These are phyloP conservation scores for Przewalskia tangutica DNA, from an alignment of 257 asterid species.

Conservation along the genomic window DNA sequence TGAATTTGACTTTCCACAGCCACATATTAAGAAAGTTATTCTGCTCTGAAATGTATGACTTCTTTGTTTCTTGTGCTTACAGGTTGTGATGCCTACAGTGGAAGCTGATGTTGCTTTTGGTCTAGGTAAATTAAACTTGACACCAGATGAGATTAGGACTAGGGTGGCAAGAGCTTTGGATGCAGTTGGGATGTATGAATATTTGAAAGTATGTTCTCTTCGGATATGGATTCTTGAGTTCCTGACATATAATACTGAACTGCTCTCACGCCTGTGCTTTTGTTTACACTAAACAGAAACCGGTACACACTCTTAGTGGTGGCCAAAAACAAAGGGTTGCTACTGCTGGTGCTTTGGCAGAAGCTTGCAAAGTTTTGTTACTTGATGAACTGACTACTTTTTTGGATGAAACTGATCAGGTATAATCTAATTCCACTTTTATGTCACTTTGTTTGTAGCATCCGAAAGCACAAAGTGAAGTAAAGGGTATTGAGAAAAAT, in stretches of 20 bases:
- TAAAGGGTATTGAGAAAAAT: no score
- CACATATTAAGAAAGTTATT: background rate
- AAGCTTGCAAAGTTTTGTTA: slow-evolving; percentile 80
- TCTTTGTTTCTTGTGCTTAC: slow-evolving; percentile 10
- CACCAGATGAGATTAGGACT: slow-evolving; percentile 39
- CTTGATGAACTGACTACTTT: slow-evolving; percentile 94
- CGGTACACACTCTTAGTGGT: slow-evolving; percentile 95
- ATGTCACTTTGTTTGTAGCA: background rate
- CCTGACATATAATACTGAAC: background rate
- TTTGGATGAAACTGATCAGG: slow-evolving; percentile 96
- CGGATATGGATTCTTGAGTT: background rate
- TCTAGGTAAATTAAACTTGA: slow-evolving; percentile 59
- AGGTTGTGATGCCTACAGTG: slow-evolving; percentile 99
- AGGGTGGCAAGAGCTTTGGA: slow-evolving; percentile 80
- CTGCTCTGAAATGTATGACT: background rate
- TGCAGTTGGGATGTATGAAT: slow-evolving; percentile 81
- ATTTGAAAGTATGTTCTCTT: slow-evolving; percentile 55
- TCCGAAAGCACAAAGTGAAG: no score
- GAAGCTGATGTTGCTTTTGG: slow-evolving; percentile 98
- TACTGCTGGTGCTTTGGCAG: slow-evolving; percentile 95
- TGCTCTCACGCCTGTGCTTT: background rate
- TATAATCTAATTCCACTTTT: slow-evolving; percentile 9
- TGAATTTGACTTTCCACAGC: background rate
- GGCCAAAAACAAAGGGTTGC: slow-evolving; percentile 99
- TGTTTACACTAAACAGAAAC: slow-evolving; percentile 38